Evolutionary conservation across 176 grass and related monocot species (phyloP).

Genomic region (Zea luxurians): DNA sequence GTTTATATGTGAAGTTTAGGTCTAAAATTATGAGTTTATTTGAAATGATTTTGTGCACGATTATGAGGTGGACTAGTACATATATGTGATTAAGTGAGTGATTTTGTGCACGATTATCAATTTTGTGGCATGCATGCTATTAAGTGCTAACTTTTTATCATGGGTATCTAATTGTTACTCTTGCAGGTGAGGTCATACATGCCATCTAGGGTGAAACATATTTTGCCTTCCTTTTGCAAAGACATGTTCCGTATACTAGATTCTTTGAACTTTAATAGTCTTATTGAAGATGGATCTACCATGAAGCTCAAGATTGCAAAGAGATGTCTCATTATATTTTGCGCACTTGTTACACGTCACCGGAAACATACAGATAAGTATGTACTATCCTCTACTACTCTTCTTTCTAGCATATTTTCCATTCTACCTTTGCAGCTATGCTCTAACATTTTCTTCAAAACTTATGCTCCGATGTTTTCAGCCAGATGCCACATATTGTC

Average conservation of each 20-base stretch:
- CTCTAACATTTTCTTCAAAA: conserved; percentile 7
- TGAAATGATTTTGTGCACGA: too few relatives aligned
- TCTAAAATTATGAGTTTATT: too few relatives aligned
- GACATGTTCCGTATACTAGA: conserved; percentile 75
- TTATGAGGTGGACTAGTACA: too few relatives aligned
- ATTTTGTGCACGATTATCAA: neutral
- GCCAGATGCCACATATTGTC: conserved; percentile 71
- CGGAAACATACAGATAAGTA: conserved; percentile 86
- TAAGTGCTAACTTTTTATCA: conserved; percentile 37
- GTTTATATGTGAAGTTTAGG: too few relatives aligned
- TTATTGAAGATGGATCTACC: conserved; percentile 40
- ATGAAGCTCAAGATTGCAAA: conserved; percentile 77
- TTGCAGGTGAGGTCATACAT: conserved; percentile 87
- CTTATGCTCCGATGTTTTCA: conserved; percentile 50
- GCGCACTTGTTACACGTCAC: conserved; percentile 74
- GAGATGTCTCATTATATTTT: conserved; percentile 85
- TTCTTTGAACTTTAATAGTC: conserved; percentile 57
- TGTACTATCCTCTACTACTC: conserved; percentile 36
- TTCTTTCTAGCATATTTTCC: conserved; percentile 33
- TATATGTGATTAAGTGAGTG: too few relatives aligned
- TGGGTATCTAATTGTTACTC: conserved; percentile 33
- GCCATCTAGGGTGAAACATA: conserved; percentile 61
- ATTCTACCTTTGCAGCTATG: neutral
- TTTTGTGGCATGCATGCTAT: conserved; percentile 10
- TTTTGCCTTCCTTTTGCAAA: conserved; percentile 78